Evolutionary conservation across 192 early-diverging fungal genomes (phyloP).

Genomic region (Spinellus fusiger): DNA sequence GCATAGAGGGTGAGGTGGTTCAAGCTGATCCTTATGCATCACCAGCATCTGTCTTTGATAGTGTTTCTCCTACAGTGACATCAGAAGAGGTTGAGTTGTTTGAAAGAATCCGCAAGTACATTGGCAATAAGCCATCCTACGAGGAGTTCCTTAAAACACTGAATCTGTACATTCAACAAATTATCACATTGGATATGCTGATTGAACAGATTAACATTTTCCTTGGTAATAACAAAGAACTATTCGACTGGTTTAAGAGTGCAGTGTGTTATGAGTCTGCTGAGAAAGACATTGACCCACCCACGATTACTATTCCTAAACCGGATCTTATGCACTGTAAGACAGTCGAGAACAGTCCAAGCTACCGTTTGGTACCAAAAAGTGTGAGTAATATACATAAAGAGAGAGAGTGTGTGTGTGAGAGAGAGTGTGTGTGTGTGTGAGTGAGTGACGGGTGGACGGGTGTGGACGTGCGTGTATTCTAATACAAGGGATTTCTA

Average conservation of each 20-base stretch:
- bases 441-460: no score
- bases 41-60: no score
- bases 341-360: conserved; percentile 48
- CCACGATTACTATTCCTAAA: conserved; percentile 47
- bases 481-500: conserved; percentile 10
- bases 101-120: conserved; percentile 78
- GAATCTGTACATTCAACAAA: conserved; percentile 89
- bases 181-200: conserved; percentile 78
- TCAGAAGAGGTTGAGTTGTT: conserved; percentile 90
- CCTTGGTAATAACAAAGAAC: conserved; percentile 68
- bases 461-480: not conserved
- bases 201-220: conserved; percentile 83
- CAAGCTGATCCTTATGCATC: no score
- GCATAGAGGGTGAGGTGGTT: no score
- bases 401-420: no score
- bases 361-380: conserved; percentile 65
- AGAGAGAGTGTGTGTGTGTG: no score
- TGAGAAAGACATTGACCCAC: conserved; percentile 55
- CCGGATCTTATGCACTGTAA: conserved; percentile 48
- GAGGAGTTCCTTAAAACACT: conserved; percentile 92
- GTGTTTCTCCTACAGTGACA: conserved; percentile 23
- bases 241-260: conserved; percentile 90
- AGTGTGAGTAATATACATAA: conserved; percentile 38
- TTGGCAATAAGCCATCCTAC: conserved; percentile 81
- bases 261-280: conserved; percentile 80